Base-by-base conservation (phyloP, 345 rosid genomes). In the Eucalyptus coolabah region DNA sequence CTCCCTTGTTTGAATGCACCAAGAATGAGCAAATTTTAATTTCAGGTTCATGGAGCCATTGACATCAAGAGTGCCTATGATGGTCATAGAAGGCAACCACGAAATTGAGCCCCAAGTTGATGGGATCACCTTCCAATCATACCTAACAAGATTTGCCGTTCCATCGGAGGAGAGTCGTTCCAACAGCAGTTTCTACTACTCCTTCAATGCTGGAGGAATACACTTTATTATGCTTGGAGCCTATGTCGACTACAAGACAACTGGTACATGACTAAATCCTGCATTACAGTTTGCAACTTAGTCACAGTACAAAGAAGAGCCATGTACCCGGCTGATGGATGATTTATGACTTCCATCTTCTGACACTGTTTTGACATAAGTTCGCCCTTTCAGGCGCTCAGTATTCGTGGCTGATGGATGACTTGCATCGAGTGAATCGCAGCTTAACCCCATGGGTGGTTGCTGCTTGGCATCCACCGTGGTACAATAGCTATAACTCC, bases 1-100 rank as follows among this genome's bases (percentile, higher is more conserved):
- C 30, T 77, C 9, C 44, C 85, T 9, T 40, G 16, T 77, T 77
- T 77, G 85, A 40, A 77, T 40, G 47, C 9, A 26, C 47, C 30
- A 11, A 40, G 16, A 40, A 77, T 13, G 17, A 77, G 13, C 15
- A 40, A 77, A 77, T 77, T 77, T 40, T 47, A 40, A 77, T 40
- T 90, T 82, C 90, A 96, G 99, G 95, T 97, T 95, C 91, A 96
- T 97, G 99, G 93, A 96, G 95, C 97, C 95, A 50, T 82, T 97
- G 90, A 95, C 91, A 69, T 96, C 99, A 26, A 95, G 93, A 93
- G 94, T 95, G 88, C 99, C 99, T 37, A 96, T 95, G 92, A 97
- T 97, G 99, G 97, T 96, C 89, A 91, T 95, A 28, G 96, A 94
- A 91, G 99, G 99, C 40, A 97, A 96, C 94, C 98, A 97, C 88